Conservation (phyloP, 495 filamentous ascomycete genomes). For the Penicillium chermesinum region DNA sequence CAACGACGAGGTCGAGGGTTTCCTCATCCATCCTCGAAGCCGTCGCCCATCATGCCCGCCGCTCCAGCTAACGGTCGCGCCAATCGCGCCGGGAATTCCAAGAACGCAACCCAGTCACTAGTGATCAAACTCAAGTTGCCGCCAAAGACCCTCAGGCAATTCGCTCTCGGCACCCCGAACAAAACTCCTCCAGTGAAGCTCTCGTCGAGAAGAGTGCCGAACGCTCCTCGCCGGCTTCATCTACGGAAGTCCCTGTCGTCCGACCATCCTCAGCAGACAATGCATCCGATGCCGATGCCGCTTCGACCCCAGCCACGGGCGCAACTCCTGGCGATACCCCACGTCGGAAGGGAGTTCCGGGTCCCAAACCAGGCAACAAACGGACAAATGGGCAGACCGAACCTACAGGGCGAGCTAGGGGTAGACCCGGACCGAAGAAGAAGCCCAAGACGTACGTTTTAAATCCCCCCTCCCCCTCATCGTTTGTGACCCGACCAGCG, state of each 20-base stretch:
- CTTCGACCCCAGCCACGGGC: conserved; percentile 46
- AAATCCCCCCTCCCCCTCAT: not conserved
- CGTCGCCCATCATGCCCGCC: conserved; percentile 26
- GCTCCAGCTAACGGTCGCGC: conserved; percentile 36
- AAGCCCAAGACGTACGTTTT: conserved; percentile 72
- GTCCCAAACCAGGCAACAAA: conserved; percentile 54
- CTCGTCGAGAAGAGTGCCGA: conserved; percentile 41
- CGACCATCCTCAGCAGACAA: conserved; percentile 51
- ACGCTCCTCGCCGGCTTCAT: conserved; percentile 43
- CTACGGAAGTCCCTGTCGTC: conserved; percentile 43
- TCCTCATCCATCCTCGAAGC: not conserved
- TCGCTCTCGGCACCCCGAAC: conserved; percentile 29
- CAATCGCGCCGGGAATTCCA: conserved; percentile 30
- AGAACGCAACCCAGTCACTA: conserved; percentile 33
- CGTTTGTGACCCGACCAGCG: too few species aligned
- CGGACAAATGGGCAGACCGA: conserved; percentile 56
- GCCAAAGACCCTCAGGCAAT: conserved; percentile 40
- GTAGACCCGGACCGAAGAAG: conserved; percentile 94
- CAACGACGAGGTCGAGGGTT: conserved; percentile 5
- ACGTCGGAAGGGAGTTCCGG: conserved; percentile 51
- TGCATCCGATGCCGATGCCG: conserved; percentile 52
- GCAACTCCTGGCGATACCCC: conserved; percentile 52
- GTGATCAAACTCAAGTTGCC: conserved; percentile 53
- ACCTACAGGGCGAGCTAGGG: conserved; percentile 58
- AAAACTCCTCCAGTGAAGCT: conserved; percentile 21